Evolutionary conservation across 2,329 filamentous ascomycete genomes (phyloP).

Genomic region (Ceratocystis alfenasii): DNA sequence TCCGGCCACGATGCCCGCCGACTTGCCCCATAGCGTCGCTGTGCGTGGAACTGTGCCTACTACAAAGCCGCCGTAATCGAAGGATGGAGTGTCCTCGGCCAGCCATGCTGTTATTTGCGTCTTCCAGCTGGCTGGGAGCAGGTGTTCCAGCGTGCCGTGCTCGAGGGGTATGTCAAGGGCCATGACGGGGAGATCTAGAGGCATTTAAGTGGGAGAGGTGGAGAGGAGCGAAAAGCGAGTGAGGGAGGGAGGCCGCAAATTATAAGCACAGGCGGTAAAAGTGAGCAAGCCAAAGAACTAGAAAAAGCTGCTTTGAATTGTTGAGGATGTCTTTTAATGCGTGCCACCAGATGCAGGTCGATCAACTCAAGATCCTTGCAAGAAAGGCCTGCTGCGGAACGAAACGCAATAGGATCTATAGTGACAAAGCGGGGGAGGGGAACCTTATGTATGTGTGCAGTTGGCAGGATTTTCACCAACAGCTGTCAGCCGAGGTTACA

Average conservation of each 20-base stretch:
- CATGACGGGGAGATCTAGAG: conserved; percentile 19
- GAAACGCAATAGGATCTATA: conserved; percentile 1
- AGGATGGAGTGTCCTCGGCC: conserved; percentile 88
- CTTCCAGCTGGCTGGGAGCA: conserved; percentile 80
- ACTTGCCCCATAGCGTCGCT: conserved; percentile 58
- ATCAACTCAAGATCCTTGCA: background rate
- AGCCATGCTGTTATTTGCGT: conserved; percentile 72
- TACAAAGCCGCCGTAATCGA: conserved; percentile 95
- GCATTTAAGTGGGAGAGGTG: conserved; percentile 1
- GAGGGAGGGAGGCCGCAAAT: background rate
- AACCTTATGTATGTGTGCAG: background rate
- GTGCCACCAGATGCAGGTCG: background rate
- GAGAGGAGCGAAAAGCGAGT: background rate
- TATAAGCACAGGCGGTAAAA: too few relatives aligned
- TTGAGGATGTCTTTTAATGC: background rate
- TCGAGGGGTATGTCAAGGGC: conserved; percentile 22
- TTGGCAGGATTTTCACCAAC: background rate
- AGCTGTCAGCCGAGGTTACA: background rate
- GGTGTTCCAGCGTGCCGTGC: conserved; percentile 45
- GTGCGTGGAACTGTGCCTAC: conserved; percentile 59
- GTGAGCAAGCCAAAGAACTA: too few relatives aligned
- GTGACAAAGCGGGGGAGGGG: background rate
- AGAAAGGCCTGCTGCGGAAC: background rate
- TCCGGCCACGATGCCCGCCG: conserved; percentile 72
- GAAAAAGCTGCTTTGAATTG: too few relatives aligned